Conservation (phyloP, 768 basidiomycete genomes). For the Filobasidium floriforme region DNA sequence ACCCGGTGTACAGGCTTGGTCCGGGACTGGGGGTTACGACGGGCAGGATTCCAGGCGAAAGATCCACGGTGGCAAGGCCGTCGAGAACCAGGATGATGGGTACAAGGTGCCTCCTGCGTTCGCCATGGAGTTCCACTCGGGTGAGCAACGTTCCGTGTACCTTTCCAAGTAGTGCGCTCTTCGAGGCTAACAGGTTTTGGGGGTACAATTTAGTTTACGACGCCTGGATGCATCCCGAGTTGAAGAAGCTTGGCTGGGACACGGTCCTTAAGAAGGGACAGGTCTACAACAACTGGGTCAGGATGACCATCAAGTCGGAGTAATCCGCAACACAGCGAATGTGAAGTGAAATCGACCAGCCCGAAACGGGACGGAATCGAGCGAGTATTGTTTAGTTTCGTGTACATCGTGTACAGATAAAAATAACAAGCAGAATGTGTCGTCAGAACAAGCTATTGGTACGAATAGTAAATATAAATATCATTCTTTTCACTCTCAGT, state of each 20-base stretch:
- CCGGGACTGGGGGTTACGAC: constrained; percentile 21
- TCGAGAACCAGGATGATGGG: constrained; percentile 12
- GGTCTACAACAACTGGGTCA: constrained; percentile 27
- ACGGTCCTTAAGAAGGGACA: constrained; percentile 24
- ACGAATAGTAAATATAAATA: too few relatives aligned
- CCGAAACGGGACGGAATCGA: too few relatives aligned
- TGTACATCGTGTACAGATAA: too few relatives aligned
- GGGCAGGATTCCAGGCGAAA: constrained; percentile 18
- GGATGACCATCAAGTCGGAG: constrained; percentile 21
- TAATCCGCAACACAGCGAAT: too few relatives aligned
- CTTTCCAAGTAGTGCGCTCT: neutral
- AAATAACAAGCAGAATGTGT: too few relatives aligned
- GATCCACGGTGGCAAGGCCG: constrained; percentile 19
- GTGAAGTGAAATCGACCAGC: too few relatives aligned
- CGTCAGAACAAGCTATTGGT: too few relatives aligned
- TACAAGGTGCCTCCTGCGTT: constrained; percentile 20
- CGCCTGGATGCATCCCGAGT: constrained; percentile 25
- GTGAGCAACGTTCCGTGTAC: constrained; percentile 2
- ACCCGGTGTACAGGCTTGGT: constrained; percentile 23
- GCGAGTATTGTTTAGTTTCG: too few relatives aligned
- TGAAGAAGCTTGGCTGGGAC: constrained; percentile 22
- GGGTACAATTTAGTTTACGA: constrained; percentile 16
- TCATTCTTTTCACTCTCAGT: too few relatives aligned
- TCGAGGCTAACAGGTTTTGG: neutral
- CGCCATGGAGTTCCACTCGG: constrained; percentile 22